Evolutionary conservation across 768 basidiomycete genomes (phyloP).

Genomic region (Podaxis carcinomalis): DNA sequence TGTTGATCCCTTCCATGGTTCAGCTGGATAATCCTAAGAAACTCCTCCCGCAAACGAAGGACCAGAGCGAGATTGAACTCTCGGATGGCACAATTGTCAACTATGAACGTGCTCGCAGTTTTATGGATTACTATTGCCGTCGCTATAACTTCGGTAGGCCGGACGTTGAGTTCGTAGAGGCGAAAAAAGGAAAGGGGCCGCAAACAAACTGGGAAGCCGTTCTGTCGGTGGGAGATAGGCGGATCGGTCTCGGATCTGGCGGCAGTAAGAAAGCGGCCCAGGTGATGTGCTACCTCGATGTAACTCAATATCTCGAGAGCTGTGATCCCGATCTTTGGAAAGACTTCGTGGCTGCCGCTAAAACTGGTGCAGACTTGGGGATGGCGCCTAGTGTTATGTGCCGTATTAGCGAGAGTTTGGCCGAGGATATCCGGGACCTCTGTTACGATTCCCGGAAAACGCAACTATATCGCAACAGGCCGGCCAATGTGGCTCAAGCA

Average conservation of each 20-base stretch:
- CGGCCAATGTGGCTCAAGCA: conserved; percentile 24
- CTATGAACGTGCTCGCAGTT: conserved; percentile 74
- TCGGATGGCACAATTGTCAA: conserved; percentile 61
- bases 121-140: conserved; percentile 95
- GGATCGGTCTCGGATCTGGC: conserved; percentile 78
- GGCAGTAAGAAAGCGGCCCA: conserved; percentile 68
- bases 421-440: conserved; percentile 68
- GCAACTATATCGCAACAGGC: conserved; percentile 62
- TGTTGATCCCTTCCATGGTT: not conserved
- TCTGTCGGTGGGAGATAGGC: conserved; percentile 71
- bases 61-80: conserved; percentile 29
- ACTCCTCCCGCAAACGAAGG: conserved; percentile 18
- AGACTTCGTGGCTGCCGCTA: conserved; percentile 55
- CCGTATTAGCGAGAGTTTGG: conserved; percentile 56
- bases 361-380: conserved; percentile 65
- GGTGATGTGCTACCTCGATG: conserved; percentile 79
- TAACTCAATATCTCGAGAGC: conserved; percentile 77
- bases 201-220: conserved; percentile 61
- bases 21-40: conserved; percentile 37
- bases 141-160: conserved; percentile 72
- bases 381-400: conserved; percentile 69
- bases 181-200: conserved; percentile 15
- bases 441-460: conserved; percentile 62
- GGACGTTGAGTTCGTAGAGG: conserved; percentile 53
- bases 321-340: conserved; percentile 84